Base-by-base conservation (phyloP, 2,329 filamentous ascomycete species). In the Cercospora brassicicola region DNA sequence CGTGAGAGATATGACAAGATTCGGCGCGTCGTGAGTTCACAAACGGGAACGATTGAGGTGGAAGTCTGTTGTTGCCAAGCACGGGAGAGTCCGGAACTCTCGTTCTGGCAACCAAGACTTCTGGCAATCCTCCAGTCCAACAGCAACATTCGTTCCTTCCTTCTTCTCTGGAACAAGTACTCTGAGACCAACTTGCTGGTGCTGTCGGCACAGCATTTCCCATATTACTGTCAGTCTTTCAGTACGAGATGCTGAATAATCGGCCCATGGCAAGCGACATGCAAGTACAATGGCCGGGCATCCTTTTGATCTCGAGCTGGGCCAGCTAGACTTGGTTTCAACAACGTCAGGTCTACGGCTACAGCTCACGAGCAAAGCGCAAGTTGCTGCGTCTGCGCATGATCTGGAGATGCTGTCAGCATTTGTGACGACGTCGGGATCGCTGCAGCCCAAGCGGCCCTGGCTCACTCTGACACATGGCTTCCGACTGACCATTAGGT, bases 351-450 rank as follows among this genome's bases (percentile, higher is more conserved):
- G 59, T 51, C 66, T 73, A 5, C 66, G 69, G 53, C 65, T 76
- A 18, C 67, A 59, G 26, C 63, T 74, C 15, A 51, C 65, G 23
- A 76, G 73, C 65, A 48, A 23, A 18, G 70, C 68, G 9, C 64
- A 71, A 56, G 51, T 76, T 69, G 67, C 69, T 69, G 65, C 72
- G 45, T 71, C 69, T 55, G 66, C 64, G n/a, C 57, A 69, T 56
- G 67, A 71, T 5, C 8, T 31, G 28, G 48, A n/a, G 11, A 33
- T 30, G 26, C 48, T 48, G 48, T n/a, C 36, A 9, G 42, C 33
- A 9, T 10, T 20, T 20, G 33, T 20, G 39, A 13, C 20, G 10
- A 57, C 33, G 13, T 18, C 11, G 18, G n/a, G 53, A 23, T 15
- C 13, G 23, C 33, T 8, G 20, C 23, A 26, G 6, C 20, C 33